Base-by-base conservation (phyloP, 805 yeast genomes). In the Grigorovia jiainica region DNA sequence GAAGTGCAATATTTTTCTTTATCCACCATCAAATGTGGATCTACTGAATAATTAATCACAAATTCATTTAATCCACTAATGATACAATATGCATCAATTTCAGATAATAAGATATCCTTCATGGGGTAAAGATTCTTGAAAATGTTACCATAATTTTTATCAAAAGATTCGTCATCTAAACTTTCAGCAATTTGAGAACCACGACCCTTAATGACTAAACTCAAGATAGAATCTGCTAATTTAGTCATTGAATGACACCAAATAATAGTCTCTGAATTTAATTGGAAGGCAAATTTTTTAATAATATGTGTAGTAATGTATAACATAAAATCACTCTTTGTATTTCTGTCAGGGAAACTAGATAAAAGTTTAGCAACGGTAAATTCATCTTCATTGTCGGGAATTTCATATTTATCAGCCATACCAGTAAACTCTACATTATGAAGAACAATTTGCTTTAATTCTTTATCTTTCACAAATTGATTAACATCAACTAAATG, bases 141-240 rank as follows among this genome's bases (percentile, higher is more conserved):
- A 5, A 54, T 56, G 1, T 47, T 41, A 3, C 50, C 68, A 18
- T 55, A 52, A 41, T 53, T 61, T 1, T 54, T 52, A 1, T 56
- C 58, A 0, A 55, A 49, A 3, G 33, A 33, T 2, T 38, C 42
- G 48, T 75, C 78, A 7, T 79, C 65, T 19, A 82, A 55, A 9
- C 68, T 59, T 4, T 64, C 55, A 20, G 84, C 72, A 6, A 89
- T 72, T 27, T 70, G 71, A 2, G 82, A 69, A 0, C 96, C 97
- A 47, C 95, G 72, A 10, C 97, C 97, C 52, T 80, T 84, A 5
- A 87, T 87, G 0, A 95, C 81, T 42, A 84, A 61, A 0, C 94
- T 71, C 27, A 90, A 67, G n/a, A 84, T 77, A 46, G 79, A 78
- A 52, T 82, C 86, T 1, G 97, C 95, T 19, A 89, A 57, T 34